Conservation (phyloP, 2,329 filamentous ascomycete genomes). For the Trichoderma sp. region DNA sequence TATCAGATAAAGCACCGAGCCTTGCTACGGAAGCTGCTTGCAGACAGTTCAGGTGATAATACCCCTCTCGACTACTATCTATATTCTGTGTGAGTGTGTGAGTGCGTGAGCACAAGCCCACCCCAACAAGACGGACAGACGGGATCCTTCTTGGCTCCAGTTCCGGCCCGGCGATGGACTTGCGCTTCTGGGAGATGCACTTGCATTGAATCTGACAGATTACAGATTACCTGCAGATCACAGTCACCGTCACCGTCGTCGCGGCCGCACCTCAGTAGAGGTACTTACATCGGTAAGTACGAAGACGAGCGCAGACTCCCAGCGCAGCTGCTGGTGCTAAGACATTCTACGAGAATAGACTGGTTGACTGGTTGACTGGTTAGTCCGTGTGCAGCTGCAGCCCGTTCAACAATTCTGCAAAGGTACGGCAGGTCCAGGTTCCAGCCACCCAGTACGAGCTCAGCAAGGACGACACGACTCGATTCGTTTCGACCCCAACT, state of each 20-base stretch:
- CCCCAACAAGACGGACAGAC: not conserved
- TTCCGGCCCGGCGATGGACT: no score
- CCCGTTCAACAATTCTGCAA: no score
- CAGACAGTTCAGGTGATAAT: not conserved
- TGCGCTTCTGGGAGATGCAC: conserved; percentile 1
- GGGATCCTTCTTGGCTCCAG: no score
- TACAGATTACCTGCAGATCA: conserved; percentile 17
- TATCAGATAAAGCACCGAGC: conserved; percentile 14
- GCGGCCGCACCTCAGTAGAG: not conserved
- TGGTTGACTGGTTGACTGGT: no score
- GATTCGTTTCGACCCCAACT: not conserved
- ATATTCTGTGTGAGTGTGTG: not conserved
- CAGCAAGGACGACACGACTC: not conserved
- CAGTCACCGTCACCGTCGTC: not conserved
- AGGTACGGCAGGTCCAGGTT: no score
- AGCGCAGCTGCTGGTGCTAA: not conserved
- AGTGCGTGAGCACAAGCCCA: not conserved
- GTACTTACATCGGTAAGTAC: not conserved
- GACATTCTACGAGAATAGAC: not conserved
- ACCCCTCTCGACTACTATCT: not conserved
- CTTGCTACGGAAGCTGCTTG: not conserved
- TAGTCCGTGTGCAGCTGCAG: no score
- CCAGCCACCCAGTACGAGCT: no score
- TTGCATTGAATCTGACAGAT: conserved; percentile 12
- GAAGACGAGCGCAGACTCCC: not conserved